Evolutionary conservation across 306 rosid genomes (phyloP).

Genomic region (Sophora flavescens): DNA sequence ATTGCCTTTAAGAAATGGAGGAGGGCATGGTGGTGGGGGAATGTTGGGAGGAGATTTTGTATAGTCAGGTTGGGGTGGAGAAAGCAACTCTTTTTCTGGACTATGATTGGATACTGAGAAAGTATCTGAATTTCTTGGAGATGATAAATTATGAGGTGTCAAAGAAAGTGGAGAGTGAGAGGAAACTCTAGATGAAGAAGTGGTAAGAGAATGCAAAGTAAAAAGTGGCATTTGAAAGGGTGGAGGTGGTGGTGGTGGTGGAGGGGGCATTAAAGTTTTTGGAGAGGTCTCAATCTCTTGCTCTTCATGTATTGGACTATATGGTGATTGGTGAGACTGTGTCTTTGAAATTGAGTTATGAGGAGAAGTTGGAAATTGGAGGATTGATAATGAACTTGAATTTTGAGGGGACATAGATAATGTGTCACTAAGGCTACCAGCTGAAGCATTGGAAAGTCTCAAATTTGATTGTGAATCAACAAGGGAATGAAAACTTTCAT

Average conservation of each 20-base stretch:
- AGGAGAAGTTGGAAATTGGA: constrained; percentile 28
- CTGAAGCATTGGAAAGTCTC: constrained; percentile 87
- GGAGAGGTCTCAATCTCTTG: constrained; percentile 40
- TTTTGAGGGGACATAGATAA: constrained; percentile 53
- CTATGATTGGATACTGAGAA: constrained; percentile 54
- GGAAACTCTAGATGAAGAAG: constrained; percentile 54
- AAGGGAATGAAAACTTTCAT: constrained; percentile 90
- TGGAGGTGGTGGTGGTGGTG: constrained; percentile 61
- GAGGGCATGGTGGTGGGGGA: constrained; percentile 92
- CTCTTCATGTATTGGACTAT: constrained; percentile 43
- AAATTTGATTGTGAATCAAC: constrained; percentile 69
- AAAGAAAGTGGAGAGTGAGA: constrained; percentile 67
- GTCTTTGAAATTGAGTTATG: constrained; percentile 43
- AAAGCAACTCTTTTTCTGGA: constrained; percentile 46
- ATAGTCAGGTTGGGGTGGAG: constrained; percentile 44
- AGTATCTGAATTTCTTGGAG: constrained; percentile 61
- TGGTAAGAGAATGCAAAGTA: constrained; percentile 53
- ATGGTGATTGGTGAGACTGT: constrained; percentile 47
- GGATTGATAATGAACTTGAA: constrained; percentile 41
- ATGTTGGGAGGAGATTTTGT: constrained; percentile 54
- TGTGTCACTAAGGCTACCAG: constrained; percentile 52
- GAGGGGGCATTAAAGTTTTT: constrained; percentile 41
- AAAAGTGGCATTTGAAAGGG: constrained; percentile 50
- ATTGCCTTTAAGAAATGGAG: constrained; percentile 60
- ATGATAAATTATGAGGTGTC: constrained; percentile 59